Base-by-base conservation (phyloP, 352 stramenopile species). In the Bremia lactucae region DNA sequence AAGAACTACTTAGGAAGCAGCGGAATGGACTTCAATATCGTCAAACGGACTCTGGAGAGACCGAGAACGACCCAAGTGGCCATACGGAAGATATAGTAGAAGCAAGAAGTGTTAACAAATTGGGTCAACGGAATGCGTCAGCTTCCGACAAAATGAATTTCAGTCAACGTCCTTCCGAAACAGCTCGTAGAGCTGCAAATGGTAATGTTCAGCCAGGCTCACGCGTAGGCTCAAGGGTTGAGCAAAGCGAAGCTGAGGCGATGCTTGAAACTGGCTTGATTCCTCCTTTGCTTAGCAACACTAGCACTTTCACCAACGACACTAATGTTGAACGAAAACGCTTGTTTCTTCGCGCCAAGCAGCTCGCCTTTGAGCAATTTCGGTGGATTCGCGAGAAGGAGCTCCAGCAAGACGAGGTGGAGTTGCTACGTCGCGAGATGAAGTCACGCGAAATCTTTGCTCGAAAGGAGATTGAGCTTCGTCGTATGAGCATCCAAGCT, bases 351-450 rank as follows among this genome's bases (percentile, higher is more conserved):
- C 23, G n/a, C 6, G 44, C 49, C 0, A 64, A 64, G 36, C 23
- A 52, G 19, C 37, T 64, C 6, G 49, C 49, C 1, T 64, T 64
- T 28, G 49, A 64, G n/a, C 49, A 64, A 25, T 19, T 59, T 1
- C 46, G 45, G 16, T 54, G 43, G 54, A 23, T 55, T 1, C 26
- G 24, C 26, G 54, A 59, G 29, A 47, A 59, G 20, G 48, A 59
- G 4, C 29, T 58, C 10, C 54, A 58, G 24, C 35, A 59, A 35
- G 28, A 36, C 13, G 53, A 62, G 21, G 25, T 58, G 10, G 16
- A 42, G 3, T 36, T 62, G 34, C 31, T 62, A n/a, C 53, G 41
- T 13, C 42, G 28, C 15, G 53, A 62, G 22, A 62, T 58, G 53
- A 22, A 58, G 16, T 29, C 23, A 2, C 53, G 53, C 14, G 33